Evolutionary conservation across 768 basidiomycete species (phyloP).

Genomic region (Agaricus sinodeliciosus): DNA sequence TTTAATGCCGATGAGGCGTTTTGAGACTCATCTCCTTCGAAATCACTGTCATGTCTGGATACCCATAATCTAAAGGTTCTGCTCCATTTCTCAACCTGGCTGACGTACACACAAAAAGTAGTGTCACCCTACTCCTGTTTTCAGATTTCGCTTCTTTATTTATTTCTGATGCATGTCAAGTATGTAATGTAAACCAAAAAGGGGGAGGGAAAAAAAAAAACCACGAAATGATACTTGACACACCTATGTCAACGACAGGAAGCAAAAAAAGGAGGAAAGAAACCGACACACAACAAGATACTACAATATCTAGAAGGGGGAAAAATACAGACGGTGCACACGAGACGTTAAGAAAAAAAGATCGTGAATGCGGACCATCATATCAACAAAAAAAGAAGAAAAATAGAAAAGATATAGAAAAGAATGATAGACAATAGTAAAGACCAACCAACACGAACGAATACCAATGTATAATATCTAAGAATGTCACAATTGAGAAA

Average conservation of each 20-base stretch:
- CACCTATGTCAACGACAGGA: background rate
- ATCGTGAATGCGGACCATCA: background rate
- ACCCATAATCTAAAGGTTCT: too few relatives aligned
- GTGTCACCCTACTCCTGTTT: too few relatives aligned
- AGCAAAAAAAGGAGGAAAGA: background rate
- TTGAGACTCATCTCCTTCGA: too few relatives aligned
- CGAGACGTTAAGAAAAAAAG: background rate
- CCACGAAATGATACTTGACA: background rate
- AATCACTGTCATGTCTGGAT: too few relatives aligned
- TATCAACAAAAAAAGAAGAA: background rate
- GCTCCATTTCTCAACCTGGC: too few relatives aligned
- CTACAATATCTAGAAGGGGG: conserved; percentile 2
- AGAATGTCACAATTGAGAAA: too few relatives aligned
- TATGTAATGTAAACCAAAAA: background rate
- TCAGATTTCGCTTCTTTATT: conserved; percentile 1
- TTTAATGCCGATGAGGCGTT: too few relatives aligned
- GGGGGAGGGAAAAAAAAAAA: background rate
- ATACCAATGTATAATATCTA: background rate
- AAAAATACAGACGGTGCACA: background rate
- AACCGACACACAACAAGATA: background rate
- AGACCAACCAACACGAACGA: conserved; percentile 1
- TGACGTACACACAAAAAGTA: too few relatives aligned
- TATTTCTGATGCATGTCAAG: background rate
- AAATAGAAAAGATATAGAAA: background rate
- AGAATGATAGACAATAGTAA: background rate